Base-by-base conservation (phyloP, 495 filamentous ascomycete species). In the Aspergillus saccharolyticus region DNA sequence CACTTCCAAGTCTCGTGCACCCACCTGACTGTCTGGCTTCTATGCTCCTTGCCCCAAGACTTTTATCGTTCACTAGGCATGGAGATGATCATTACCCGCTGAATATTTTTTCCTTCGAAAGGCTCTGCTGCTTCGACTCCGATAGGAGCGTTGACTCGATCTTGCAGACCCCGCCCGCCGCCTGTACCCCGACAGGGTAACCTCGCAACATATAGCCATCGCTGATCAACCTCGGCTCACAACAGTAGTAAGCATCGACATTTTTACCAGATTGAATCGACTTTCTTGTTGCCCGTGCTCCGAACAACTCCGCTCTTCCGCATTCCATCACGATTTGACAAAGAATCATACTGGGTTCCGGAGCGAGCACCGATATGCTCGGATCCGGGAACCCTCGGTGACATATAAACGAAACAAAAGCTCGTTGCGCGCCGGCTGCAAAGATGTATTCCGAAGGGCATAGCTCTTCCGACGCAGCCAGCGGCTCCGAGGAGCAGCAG, bases 351-450 rank as follows among this genome's bases (percentile, higher is more conserved):
- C 64, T 75, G 69, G 70, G 66, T 74, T 74, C 70, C 73, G 73
- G 75, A 70, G 70, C 70, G 70, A 71, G 71, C 72, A 74, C 62
- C 75, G 73, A 70, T 72, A 77, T 78, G 76, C 73, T 77, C 69
- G 74, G 63, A 62, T 74, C 70, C 71, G 69, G 70, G 74, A 71
- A 61, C 71, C 70, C 68, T 75, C 51, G 54, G 72, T 74, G 57
- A 63, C 70, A 70, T 70, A 63, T 65, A 65, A 58, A 75, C 72
- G 70, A 72, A 73, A 61, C 68, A 63, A 66, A 58, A 66, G 63
- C 69, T 65, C 62, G 63, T 68, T 67, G 73, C 67, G 70, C 64
- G 67, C 66, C 69, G 72, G 67, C 66, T 63, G 64, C 56, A 59
- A 73, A 56, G 42, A 78, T 78, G 76, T 66, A 63, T 63, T 66